phyloP scores from a whole-genome alignment of 1,284 basidiomycete genomes.

The Neolentinus lepideus region DNA sequence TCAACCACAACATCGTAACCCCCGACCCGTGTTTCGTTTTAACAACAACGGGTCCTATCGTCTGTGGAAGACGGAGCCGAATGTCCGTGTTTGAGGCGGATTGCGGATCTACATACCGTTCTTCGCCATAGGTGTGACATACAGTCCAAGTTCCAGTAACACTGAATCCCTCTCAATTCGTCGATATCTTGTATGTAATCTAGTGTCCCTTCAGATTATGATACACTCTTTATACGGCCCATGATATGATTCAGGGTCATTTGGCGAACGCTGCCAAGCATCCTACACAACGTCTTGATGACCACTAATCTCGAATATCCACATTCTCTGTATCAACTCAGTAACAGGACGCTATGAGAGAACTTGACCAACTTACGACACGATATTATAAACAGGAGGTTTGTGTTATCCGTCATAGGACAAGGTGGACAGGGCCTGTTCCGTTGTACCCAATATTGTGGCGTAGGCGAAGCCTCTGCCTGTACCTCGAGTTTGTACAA shows the following conservation, averaged over 20 bases:
- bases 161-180: too few species aligned
- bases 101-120: background rate
- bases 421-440: background rate
- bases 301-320: too few species aligned
- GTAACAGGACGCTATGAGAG: too few species aligned
- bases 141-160: background rate
- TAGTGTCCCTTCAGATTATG: too few species aligned
- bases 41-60: background rate
- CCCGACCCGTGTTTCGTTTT: background rate
- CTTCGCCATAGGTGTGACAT: background rate
- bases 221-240: too few species aligned
- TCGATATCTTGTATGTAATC: too few species aligned
- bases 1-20: slow-evolving; percentile 1
- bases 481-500: slow-evolving; percentile 13
- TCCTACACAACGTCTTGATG: too few species aligned
- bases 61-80: slow-evolving; percentile 2
- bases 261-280: too few species aligned
- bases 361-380: too few species aligned
- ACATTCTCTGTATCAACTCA: too few species aligned
- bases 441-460: slow-evolving; percentile 6
- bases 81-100: slow-evolving; percentile 1
- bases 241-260: too few species aligned
- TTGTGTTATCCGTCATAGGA: background rate
- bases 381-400: too few species aligned
- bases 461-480: slow-evolving; percentile 11